A percentile compares a stretch with the other conserved stretches of the same genome.
Evolutionary conservation across 2,329 filamentous ascomycete genomes (phyloP).

Genomic region (Colletotrichum sp.): DNA sequence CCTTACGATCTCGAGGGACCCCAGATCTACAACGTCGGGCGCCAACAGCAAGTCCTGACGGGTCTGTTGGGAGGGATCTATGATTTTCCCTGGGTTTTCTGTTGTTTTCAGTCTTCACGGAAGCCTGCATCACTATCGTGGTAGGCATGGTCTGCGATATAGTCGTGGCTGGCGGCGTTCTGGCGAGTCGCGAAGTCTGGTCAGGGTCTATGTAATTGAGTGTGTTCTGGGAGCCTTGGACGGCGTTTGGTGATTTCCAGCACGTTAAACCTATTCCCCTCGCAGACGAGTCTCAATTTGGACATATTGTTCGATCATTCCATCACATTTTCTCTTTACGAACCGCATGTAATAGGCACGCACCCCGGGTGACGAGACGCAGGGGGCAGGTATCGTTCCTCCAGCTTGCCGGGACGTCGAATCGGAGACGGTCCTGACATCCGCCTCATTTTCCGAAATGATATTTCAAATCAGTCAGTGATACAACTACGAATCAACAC

Average conservation of each 20-base stretch:
- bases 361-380: not conserved
- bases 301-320: not conserved
- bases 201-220: not conserved
- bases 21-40: constrained; percentile 13
- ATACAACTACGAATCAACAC: not conserved
- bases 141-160: not conserved
- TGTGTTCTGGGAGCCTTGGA: not conserved
- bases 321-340: not conserved
- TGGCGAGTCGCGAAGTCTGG: not conserved
- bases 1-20: not conserved
- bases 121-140: not conserved
- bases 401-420: not conserved
- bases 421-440: not conserved
- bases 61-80: not conserved
- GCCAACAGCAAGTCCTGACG: not conserved
- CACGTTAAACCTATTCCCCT: not conserved
- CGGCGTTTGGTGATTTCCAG: not conserved
- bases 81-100: not conserved
- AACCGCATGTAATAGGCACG: not conserved
- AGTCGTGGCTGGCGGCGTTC: constrained; percentile 1
- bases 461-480: not conserved
- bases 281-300: not conserved
- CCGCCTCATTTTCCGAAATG: not conserved
- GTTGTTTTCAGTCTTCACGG: not conserved
- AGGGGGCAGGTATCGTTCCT: not conserved